A percentile compares a stretch with the other conserved stretches of the same genome.
These are phyloP conservation scores for Psilocybe subaeruginosa DNA, from an alignment of 768 basidiomycete genomes.

Conservation along the genomic window DNA sequence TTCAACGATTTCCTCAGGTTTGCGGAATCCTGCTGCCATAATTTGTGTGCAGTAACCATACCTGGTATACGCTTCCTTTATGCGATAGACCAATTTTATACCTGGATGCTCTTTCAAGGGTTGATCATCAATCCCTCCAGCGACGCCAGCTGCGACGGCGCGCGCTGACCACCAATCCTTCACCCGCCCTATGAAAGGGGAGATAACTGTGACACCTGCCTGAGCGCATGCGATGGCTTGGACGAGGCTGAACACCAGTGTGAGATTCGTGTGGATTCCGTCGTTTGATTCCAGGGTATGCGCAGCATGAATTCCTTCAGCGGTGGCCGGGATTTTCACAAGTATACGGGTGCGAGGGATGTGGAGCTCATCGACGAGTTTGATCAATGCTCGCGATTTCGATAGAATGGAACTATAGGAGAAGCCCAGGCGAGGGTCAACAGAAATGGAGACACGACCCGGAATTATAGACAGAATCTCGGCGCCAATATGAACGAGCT, in stretches of 20 bases:
- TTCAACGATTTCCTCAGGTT: slow-evolving; percentile 34
- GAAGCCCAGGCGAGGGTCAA: slow-evolving; percentile 36
- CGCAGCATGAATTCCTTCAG: slow-evolving; percentile 35
- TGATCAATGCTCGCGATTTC: slow-evolving; percentile 29
- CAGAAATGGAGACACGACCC: slow-evolving; percentile 36
- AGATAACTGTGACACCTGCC: slow-evolving; percentile 35
- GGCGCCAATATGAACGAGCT: slow-evolving; percentile 36
- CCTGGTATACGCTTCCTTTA: slow-evolving; percentile 26
- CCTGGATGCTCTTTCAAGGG: slow-evolving; percentile 32
- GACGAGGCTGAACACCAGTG: slow-evolving; percentile 35
- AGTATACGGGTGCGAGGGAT: slow-evolving; percentile 32
- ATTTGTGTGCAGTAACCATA: slow-evolving; percentile 29
- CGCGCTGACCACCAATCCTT: slow-evolving; percentile 39
- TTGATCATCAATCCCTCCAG: slow-evolving; percentile 15
- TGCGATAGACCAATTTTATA: slow-evolving; percentile 31
- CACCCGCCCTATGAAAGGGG: slow-evolving; percentile 41
- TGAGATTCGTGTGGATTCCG: slow-evolving; percentile 37
- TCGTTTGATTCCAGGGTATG: slow-evolving; percentile 28
- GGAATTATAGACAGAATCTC: slow-evolving; percentile 35
- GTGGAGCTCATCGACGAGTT: slow-evolving; percentile 31
- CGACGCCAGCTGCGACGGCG: slow-evolving; percentile 8
- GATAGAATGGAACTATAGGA: slow-evolving; percentile 28
- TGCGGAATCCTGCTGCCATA: slow-evolving; percentile 39
- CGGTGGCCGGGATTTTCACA: slow-evolving; percentile 39
- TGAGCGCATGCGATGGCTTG: slow-evolving; percentile 41